Base-by-base conservation (phyloP, 2,329 filamentous ascomycete species). In the Aspergillus versicolor region DNA sequence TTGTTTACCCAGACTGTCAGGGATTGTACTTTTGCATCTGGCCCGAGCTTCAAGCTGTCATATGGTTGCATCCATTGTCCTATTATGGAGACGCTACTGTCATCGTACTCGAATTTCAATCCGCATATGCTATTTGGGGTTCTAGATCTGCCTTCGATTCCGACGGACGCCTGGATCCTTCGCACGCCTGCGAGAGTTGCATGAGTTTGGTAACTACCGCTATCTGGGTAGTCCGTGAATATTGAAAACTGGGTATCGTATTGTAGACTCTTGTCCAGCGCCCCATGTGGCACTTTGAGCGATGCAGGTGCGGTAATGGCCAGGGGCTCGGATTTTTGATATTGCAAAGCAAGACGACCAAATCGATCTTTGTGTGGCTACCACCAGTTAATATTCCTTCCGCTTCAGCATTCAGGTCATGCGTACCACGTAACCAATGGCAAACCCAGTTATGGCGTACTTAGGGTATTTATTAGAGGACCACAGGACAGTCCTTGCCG, bases 21-120 rank as follows among this genome's bases (percentile, higher is more conserved):
- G 7, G 50, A 49, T n/a, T 38, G 19, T 27, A 61, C 17, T 41
- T 54, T 21, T 24, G 59, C 53, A 34, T 46, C 37, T 15, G 37
- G 41, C 11, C 27, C 46, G 17, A 61, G 41, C 15, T 55, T 38
- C 30, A 61, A 54, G 0, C 13, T n/a, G 12, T 49, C 21, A 11
- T 45, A 30, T 13, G 32, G 45, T 15, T 52, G 15, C 40, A 59
- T 55, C 56, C 56, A 59, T 48, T 61, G 56, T 27, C 56, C 59
- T 8, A 61, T 42, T 41, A 59, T 43, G 17, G 17, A 37, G 19
- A 55, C 47, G 12, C 50, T 49, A 37, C 53, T 41, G 42, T 42
- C 24, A 30, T 57, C n/a, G 48, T 59, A 59, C 21, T 52, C 49
- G 4, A 61, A 7, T 32, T 59, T 61, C 38, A 59, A 50, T 5